These are phyloP conservation scores for Usnea hakonensis DNA, from an alignment of 495 filamentous ascomycete species.

Conservation along the genomic window DNA sequence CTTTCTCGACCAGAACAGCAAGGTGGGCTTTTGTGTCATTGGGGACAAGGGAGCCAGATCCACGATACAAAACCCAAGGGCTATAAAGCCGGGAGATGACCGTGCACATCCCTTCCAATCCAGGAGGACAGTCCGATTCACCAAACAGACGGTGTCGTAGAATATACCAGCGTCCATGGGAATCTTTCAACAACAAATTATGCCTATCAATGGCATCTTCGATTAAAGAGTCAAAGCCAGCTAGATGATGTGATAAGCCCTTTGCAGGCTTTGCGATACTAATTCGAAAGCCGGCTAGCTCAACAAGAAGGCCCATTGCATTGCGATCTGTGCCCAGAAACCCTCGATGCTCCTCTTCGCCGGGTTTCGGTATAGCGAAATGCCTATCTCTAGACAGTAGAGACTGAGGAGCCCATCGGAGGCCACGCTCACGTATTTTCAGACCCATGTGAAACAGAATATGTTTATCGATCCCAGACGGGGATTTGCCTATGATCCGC, in stretches of 20 bases:
- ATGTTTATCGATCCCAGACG: slow-evolving; percentile 5
- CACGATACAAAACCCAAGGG: slow-evolving; percentile 16
- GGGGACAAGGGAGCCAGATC: slow-evolving; percentile 8
- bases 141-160: not conserved
- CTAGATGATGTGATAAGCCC: slow-evolving; percentile 4
- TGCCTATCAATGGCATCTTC: not conserved
- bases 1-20: not conserved
- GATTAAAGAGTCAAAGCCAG: slow-evolving; percentile 15
- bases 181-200: not conserved
- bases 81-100: slow-evolving; percentile 7
- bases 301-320: slow-evolving; percentile 10
- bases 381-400: slow-evolving; percentile 10
- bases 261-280: slow-evolving; percentile 10
- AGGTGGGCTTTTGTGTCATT: not conserved
- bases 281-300: slow-evolving; percentile 13
- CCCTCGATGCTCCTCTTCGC: slow-evolving; percentile 1
- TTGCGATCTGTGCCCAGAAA: slow-evolving; percentile 6
- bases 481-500: slow-evolving; percentile 6
- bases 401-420: slow-evolving; percentile 15
- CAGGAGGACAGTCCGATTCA: slow-evolving; percentile 8
- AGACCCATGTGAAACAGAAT: slow-evolving; percentile 11
- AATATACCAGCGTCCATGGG: not conserved
- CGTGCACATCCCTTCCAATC: slow-evolving; percentile 7
- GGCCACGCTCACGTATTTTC: slow-evolving; percentile 7
- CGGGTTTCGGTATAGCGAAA: not conserved